phyloP scores from a whole-genome alignment of 2,329 filamentous ascomycete genomes.

The Amylocarpus encephaloides region DNA sequence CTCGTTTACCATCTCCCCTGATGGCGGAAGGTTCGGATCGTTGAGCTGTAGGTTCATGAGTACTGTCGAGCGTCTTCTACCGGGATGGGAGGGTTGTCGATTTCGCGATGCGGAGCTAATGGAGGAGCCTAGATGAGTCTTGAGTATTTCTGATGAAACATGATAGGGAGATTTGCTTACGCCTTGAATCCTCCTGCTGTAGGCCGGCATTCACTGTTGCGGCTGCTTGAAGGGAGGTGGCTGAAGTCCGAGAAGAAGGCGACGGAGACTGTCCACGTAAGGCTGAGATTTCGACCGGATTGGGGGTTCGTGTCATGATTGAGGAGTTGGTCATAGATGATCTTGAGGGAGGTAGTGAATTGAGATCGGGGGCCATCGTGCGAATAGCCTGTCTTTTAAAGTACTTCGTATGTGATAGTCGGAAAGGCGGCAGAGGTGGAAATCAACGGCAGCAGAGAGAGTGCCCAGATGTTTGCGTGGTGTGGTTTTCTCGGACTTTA shows the following conservation, averaged over 20 bases:
- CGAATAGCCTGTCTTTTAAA: background rate
- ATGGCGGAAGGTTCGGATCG: slow-evolving; percentile 59
- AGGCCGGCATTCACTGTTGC: slow-evolving; percentile 73
- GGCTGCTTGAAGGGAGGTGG: slow-evolving; percentile 67
- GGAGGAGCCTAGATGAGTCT: slow-evolving; percentile 33
- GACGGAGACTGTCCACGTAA: slow-evolving; percentile 46
- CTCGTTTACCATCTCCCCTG: slow-evolving; percentile 60
- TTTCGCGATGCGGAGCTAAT: slow-evolving; percentile 45
- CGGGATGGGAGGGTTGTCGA: slow-evolving; percentile 41
- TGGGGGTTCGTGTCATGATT: slow-evolving; percentile 35
- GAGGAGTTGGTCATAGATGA: slow-evolving; percentile 30
- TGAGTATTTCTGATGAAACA: slow-evolving; percentile 3
- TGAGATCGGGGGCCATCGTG: slow-evolving; percentile 44
- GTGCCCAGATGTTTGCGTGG: no score
- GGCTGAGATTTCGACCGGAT: slow-evolving; percentile 23
- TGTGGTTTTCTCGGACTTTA: no score
- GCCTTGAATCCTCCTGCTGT: slow-evolving; percentile 55
- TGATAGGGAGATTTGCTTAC: slow-evolving; percentile 35
- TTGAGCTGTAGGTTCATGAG: slow-evolving; percentile 70
- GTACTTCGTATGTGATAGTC: no score
- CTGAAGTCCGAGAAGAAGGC: slow-evolving; percentile 57
- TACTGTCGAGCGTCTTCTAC: slow-evolving; percentile 60
- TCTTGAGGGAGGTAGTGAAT: slow-evolving; percentile 48
- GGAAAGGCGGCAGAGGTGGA: no score
- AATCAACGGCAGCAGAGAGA: no score